Conservation (phyloP, 371 early-diverging fungal species). For the Ordospora colligata region DNA sequence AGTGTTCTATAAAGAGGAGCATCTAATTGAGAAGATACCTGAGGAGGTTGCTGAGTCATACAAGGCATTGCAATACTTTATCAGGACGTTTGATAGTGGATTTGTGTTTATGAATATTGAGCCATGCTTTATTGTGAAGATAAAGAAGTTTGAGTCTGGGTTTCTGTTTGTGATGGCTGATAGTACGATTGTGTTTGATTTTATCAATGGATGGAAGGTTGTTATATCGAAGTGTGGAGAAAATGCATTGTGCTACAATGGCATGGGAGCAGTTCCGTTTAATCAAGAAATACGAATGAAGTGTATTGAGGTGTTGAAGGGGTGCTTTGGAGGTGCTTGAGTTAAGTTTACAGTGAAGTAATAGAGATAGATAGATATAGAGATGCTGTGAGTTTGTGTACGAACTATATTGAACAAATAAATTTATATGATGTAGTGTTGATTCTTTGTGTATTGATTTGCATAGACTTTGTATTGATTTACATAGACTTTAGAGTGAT, state of each 20-base stretch:
- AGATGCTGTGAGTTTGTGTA: not conserved
- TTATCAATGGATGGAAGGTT: conserved; percentile 41
- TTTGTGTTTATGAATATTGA: conserved; percentile 9
- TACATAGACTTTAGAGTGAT: not conserved
- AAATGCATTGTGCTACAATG: conserved; percentile 33
- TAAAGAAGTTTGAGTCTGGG: conserved; percentile 49
- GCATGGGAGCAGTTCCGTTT: conserved; percentile 23
- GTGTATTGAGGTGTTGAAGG: conserved; percentile 24
- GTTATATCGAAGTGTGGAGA: conserved; percentile 35
- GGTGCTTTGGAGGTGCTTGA: conserved; percentile 13
- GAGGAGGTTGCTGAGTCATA: not conserved
- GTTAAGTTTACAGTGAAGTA: not conserved
- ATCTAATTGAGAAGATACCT: conserved; percentile 44
- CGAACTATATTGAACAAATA: not conserved
- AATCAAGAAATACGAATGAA: conserved; percentile 5
- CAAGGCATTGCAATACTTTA: conserved; percentile 40
- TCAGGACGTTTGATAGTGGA: conserved; percentile 33
- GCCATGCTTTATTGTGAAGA: conserved; percentile 42
- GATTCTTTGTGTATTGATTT: not conserved
- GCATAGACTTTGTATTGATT: not conserved
- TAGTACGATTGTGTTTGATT: conserved; percentile 52
- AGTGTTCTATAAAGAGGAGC: conserved; percentile 50
- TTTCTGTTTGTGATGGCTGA: conserved; percentile 48
- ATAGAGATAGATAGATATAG: not conserved
- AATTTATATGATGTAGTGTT: not conserved